Evolutionary conservation across 139 green algal genomes (phyloP).

Genomic region (Volvox africanus): DNA sequence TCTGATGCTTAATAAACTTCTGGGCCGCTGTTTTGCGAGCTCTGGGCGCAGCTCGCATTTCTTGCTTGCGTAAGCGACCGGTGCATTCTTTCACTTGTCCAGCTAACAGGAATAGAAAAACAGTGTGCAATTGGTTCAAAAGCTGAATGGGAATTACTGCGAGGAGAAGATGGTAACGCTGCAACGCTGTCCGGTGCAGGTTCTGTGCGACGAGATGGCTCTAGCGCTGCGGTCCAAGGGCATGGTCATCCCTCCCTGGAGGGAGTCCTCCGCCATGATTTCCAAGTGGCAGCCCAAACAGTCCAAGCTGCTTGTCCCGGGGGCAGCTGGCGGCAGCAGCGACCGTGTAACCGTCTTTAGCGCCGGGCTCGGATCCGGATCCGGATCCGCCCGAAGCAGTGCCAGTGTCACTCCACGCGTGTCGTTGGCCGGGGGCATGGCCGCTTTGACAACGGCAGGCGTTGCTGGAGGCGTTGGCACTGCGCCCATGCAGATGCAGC

Average conservation of each 20-base stretch:
- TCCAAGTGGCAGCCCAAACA: conserved; percentile 67
- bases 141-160: no score
- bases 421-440: conserved; percentile 33
- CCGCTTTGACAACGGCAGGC: not conserved
- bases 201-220: conserved; percentile 71
- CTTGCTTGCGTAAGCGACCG: no score
- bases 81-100: no score
- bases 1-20: no score
- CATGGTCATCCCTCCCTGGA: conserved; percentile 73
- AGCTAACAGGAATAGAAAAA: no score
- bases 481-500: not conserved
- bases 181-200: conserved; percentile 17
- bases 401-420: conserved; percentile 17
- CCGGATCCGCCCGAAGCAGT: not conserved
- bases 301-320: not conserved
- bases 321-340: not conserved
- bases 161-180: no score
- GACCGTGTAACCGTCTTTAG: no score
- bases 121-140: no score
- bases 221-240: conserved; percentile 57
- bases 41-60: no score
- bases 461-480: not conserved
- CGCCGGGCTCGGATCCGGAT: not conserved
- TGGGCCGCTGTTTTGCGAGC: no score
- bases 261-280: conserved; percentile 67